phyloP scores from a whole-genome alignment of 148 eudicot genomes.

The Polygonum maritimum region DNA sequence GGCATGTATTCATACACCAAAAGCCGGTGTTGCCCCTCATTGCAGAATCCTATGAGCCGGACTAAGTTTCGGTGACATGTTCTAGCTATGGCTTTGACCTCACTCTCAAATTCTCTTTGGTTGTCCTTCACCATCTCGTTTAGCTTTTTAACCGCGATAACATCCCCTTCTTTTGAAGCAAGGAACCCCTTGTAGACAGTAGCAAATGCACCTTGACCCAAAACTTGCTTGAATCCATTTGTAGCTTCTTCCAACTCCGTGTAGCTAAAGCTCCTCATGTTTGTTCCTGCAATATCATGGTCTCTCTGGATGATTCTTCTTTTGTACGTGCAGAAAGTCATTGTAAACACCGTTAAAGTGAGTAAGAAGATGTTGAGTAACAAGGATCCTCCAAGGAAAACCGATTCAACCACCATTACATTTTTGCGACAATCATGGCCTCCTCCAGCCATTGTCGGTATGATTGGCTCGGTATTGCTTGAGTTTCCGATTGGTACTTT shows the following conservation, averaged over 20 bases:
- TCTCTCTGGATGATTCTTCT: neutral
- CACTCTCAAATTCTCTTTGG: slow-evolving; percentile 38
- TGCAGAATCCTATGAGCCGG: slow-evolving; percentile 35
- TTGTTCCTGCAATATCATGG: neutral
- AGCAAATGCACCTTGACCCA: slow-evolving; percentile 1
- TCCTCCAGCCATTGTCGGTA: neutral
- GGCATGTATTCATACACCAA: slow-evolving; percentile 43
- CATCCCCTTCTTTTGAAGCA: neutral
- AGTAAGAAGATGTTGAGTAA: neutral
- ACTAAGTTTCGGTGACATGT: slow-evolving; percentile 42
- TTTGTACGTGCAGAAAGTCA: neutral
- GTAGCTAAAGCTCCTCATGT: neutral
- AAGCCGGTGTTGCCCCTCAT: slow-evolving; percentile 32
- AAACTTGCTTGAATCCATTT: neutral
- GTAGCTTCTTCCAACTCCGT: neutral
- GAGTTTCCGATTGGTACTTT: neutral
- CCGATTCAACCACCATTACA: neutral
- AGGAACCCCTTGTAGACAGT: neutral
- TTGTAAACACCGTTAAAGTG: neutral
- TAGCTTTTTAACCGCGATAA: neutral
- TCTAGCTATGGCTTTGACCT: slow-evolving; percentile 32
- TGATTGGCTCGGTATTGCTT: neutral
- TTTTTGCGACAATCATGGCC: neutral
- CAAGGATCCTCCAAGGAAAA: neutral
- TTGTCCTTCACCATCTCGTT: slow-evolving; percentile 14